Evolutionary conservation across 805 yeast species (phyloP).

Genomic region (Ogataea salicorniae): DNA sequence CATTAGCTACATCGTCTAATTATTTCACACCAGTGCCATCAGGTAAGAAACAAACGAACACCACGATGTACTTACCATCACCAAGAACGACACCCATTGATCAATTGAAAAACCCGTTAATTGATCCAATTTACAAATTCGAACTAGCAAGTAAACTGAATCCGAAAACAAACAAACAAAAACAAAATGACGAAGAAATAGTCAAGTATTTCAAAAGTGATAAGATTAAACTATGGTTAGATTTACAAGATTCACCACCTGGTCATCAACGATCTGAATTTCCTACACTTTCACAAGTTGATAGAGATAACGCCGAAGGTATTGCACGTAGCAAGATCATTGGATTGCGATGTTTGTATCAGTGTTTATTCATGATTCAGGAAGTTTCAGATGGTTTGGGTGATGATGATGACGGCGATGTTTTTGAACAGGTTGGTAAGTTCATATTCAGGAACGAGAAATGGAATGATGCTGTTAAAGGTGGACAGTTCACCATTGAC

Average conservation of each 20-base stretch:
- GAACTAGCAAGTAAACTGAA: slow-evolving; percentile 9
- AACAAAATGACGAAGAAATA: slow-evolving; percentile 8
- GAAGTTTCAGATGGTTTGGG: not conserved
- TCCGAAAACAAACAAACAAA: slow-evolving; percentile 11
- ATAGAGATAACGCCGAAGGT: slow-evolving; percentile 30
- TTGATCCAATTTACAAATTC: slow-evolving; percentile 25
- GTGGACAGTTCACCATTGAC: slow-evolving; percentile 30
- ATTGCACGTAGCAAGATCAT: slow-evolving; percentile 29
- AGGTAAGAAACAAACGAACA: not conserved
- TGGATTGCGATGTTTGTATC: slow-evolving; percentile 40
- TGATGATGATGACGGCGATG: slow-evolving; percentile 1
- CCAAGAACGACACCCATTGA: slow-evolving; percentile 22
- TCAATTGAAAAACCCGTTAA: slow-evolving; percentile 18
- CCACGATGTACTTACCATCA: slow-evolving; percentile 12
- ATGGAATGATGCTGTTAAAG: slow-evolving; percentile 34
- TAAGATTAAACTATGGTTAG: slow-evolving; percentile 26
- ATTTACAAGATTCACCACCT: slow-evolving; percentile 39
- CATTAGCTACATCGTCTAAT: no score
- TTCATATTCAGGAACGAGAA: slow-evolving; percentile 41
- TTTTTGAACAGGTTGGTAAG: slow-evolving; percentile 30
- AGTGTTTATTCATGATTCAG: slow-evolving; percentile 32
- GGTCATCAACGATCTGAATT: slow-evolving; percentile 58
- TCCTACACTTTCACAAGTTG: slow-evolving; percentile 50
- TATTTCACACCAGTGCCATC: not conserved
- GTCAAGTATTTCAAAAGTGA: slow-evolving; percentile 11